Base-by-base conservation (phyloP, 306 rosid species). In the Pachyrhizus erosus region DNA sequence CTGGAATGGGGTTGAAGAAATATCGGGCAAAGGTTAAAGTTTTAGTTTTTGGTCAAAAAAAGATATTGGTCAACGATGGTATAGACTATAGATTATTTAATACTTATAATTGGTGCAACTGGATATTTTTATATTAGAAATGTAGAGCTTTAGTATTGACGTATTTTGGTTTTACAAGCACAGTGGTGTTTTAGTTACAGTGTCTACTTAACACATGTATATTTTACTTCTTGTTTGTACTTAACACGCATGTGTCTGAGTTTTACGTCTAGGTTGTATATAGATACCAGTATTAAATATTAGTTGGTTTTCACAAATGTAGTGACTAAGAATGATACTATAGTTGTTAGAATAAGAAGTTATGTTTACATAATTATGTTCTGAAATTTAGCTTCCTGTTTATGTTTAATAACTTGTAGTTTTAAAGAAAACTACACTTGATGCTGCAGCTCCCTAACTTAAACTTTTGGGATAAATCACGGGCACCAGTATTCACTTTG, bases 391-490 rank as follows among this genome's bases (percentile, higher is more conserved):
- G 46, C 69, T 52, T 82, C 70, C 65, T 42, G 42, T 37, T 37
- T 37, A 37, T 37, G 39, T 37, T 37, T 37, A 7, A 37, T 80
- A 24, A 78, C 20, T 74, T 27, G 75, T 52, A 51, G 62, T 71
- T 57, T 66, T 83, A 55, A 72, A 18, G 34, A 27, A 12, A 85
- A n/a, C 5, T 81, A 17, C 45, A n/a, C 58, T 46, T 83, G 67
- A 58, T 79, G 66, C 49, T 86, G 87, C 92, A 96, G 97, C 79
- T 90, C 46, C 78, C 72, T 21, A 88, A 11, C 66, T 8, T 96
- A 73, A 90, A 72, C 74, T 83, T 93, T 48, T 73, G 61, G 29
- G 94, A 89, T 23, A 92, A 90, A 78, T 84, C 91, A 85, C 85
- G 94, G 94, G 48, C 89, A 10, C 89, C 87, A 7, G 58, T 74